phyloP scores from a whole-genome alignment of 805 yeast genomes.

The Yarrowia sp. region DNA sequence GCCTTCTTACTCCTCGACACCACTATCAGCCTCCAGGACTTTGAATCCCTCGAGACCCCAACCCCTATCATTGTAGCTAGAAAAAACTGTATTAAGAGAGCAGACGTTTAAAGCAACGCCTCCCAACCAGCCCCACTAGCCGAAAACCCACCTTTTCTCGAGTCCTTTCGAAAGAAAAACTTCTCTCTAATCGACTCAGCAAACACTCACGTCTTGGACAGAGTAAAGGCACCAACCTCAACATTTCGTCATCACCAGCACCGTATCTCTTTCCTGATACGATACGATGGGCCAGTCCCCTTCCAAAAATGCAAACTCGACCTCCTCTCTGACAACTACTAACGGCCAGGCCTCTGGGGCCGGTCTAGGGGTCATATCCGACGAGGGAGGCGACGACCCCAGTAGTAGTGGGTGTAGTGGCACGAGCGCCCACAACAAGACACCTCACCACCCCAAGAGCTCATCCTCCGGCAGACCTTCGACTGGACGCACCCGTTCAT shows the following conservation, averaged over 20 bases:
- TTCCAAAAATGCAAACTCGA: constrained; percentile 39
- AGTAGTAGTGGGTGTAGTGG: constrained; percentile 44
- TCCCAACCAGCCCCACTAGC: constrained; percentile 37
- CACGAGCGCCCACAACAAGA: constrained; percentile 36
- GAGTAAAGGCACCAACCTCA: constrained; percentile 37
- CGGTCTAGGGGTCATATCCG: constrained; percentile 42
- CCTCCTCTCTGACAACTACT: constrained; percentile 40
- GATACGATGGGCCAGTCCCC: constrained; percentile 40
- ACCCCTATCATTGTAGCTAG: constrained; percentile 33
- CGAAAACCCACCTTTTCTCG: constrained; percentile 15
- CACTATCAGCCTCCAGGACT: constrained; percentile 31
- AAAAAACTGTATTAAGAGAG: constrained; percentile 38
- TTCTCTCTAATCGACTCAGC: constrained; percentile 28
- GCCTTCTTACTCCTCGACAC: constrained; percentile 21
- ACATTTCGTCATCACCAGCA: constrained; percentile 36
- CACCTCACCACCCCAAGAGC: constrained; percentile 25
- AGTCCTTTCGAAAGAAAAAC: constrained; percentile 21
- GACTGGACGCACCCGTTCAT: constrained; percentile 11
- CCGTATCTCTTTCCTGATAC: constrained; percentile 39
- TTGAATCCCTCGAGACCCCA: constrained; percentile 34
- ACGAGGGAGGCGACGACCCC: constrained; percentile 45
- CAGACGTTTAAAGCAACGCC: constrained; percentile 36
- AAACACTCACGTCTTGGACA: constrained; percentile 33
- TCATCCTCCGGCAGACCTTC: constrained; percentile 1
- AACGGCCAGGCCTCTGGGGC: constrained; percentile 38